Evolutionary conservation across 2,329 filamentous ascomycete genomes (phyloP), one percentile per base, ranked within the genome.

Genomic region (Penicillium hesseltinei): DNA sequence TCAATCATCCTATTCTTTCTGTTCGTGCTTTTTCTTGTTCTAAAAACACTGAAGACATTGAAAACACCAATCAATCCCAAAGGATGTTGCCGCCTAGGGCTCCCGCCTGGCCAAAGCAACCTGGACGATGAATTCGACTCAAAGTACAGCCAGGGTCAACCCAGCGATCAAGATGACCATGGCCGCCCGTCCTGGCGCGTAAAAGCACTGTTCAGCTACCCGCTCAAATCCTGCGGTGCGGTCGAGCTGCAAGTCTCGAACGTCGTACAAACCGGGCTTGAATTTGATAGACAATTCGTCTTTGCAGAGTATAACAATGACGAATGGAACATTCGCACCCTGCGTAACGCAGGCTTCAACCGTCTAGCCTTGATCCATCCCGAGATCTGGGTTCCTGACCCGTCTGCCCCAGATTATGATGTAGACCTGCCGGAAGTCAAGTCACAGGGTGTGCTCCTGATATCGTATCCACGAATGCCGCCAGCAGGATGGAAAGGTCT

Each of bases 261-360:
- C 53, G 81, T 94, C 17, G 75, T 90, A 45, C 78, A 84, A 6
- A 84, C 84, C 2, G 91, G 92, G 2, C 80, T 96, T 56, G 83
- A 88, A 70, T 89, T 88, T 73, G 92, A 97, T 74, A 85, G 91
- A 6, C 84, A 93, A 64, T 96, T 92, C 77, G 88, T 86, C 47
- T 90, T 97, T 70, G 91, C 89, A 2, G 88, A 92, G 72, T 72
- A 80, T 40, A 71, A 78, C 36, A 74, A 74, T 5, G 72, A 72
- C 8, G 52, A 54, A 47, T 78, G 76, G 75, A 71, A 66, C 21
- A 71, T 69, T 33, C 76, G 78, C 19, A 77, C 77, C 1, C 64
- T 78, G 25, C 75, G 80, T 3, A 77, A 80, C 55, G 67, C 71
- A 33, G 69, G 70, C 25, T 74, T 71, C 55, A 86, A 91, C 1